These are phyloP conservation scores for Cocos nucifera DNA, from an alignment of 176 grass and related monocot genomes.

Conservation along the genomic window DNA sequence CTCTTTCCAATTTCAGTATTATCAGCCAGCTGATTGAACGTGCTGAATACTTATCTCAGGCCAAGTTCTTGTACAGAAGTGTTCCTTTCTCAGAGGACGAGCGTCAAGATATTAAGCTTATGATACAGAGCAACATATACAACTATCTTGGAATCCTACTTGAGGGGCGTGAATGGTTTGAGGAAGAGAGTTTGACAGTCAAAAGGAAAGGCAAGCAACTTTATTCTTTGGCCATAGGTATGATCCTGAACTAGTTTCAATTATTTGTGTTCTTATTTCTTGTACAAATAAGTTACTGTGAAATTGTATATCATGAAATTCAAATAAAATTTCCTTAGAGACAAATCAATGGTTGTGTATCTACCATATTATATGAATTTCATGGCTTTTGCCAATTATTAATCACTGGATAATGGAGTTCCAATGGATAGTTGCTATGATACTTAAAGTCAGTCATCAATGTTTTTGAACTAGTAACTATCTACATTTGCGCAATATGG, in stretches of 20 bases:
- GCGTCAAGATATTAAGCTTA: constrained; percentile 66
- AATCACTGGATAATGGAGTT: too few relatives aligned
- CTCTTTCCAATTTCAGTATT: too few relatives aligned
- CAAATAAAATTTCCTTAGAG: too few relatives aligned
- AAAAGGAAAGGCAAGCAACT: constrained; percentile 27
- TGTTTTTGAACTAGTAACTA: too few relatives aligned
- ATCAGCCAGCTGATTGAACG: constrained; percentile 18
- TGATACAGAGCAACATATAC: constrained; percentile 95
- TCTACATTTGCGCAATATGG: too few relatives aligned
- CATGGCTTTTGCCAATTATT: too few relatives aligned
- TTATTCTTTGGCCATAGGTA: constrained; percentile 47
- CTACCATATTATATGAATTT: too few relatives aligned
- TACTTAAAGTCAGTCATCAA: too few relatives aligned
- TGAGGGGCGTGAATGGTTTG: constrained; percentile 75
- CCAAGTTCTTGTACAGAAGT: constrained; percentile 72
- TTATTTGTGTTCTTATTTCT: background rate
- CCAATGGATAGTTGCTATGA: too few relatives aligned
- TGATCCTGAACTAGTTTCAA: constrained; percentile 2
- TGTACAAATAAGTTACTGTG: background rate
- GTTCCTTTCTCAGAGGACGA: constrained; percentile 68
- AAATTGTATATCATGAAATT: too few relatives aligned
- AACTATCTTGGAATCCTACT: constrained; percentile 77
- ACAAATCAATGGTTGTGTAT: too few relatives aligned
- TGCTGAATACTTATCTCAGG: constrained; percentile 33
- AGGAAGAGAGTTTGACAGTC: constrained; percentile 66